These are phyloP conservation scores for Neofusicoccum kwambonambiense DNA, from an alignment of 2,329 filamentous ascomycete genomes.

Conservation along the genomic window DNA sequence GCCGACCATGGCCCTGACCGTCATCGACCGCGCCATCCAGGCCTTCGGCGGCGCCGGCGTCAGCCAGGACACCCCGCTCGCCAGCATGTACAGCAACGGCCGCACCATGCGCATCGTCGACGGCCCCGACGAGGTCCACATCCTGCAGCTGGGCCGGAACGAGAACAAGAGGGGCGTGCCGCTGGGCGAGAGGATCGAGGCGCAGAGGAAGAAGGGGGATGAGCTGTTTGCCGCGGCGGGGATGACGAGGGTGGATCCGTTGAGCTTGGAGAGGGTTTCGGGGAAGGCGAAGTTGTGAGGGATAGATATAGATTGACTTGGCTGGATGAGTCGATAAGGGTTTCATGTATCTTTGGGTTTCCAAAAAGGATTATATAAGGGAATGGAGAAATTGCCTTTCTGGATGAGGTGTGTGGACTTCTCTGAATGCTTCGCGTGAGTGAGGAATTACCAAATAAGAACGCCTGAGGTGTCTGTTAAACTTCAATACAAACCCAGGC, in stretches of 20 bases:
- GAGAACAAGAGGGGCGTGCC: conserved; percentile 70
- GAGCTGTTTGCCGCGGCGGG: conserved; percentile 64
- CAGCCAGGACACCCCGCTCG: conserved; percentile 90
- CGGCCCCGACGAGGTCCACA: conserved; percentile 89
- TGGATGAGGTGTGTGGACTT: no score
- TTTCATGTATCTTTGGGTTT: neutral
- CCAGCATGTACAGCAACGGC: conserved; percentile 70
- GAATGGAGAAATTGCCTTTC: neutral
- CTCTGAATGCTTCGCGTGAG: no score
- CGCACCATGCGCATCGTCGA: conserved; percentile 84
- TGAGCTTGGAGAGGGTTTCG: conserved; percentile 5
- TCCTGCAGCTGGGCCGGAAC: conserved; percentile 73
- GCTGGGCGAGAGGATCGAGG: conserved; percentile 60
- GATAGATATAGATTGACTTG: no score
- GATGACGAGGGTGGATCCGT: conserved; percentile 1
- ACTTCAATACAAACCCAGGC: no score
- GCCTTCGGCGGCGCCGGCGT: conserved; percentile 88
- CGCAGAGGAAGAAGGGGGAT: conserved; percentile 64
- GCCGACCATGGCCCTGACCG: conserved; percentile 74
- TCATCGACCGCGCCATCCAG: conserved; percentile 94
- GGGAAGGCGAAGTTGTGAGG: conserved; percentile 17
- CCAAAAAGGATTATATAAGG: neutral
- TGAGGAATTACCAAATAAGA: no score
- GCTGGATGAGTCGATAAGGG: neutral
- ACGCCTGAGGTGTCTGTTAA: no score